Evolutionary conservation across 2,329 filamentous ascomycete species (phyloP), one percentile per base, ranked within the genome.

Genomic region (Fusarium transvaalense): DNA sequence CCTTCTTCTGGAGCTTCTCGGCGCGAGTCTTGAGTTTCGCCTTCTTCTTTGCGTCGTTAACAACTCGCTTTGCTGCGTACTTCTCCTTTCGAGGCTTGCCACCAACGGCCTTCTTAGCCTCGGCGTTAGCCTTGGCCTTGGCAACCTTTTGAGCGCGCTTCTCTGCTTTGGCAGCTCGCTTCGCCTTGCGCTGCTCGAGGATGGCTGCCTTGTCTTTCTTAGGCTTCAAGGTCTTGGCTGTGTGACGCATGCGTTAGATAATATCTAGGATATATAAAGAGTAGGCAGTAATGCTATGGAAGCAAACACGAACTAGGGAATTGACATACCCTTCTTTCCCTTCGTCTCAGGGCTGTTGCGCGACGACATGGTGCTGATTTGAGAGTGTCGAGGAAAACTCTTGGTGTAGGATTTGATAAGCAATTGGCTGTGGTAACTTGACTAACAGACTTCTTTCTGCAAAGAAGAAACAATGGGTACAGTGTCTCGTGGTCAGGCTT

Each of bases 11-110:
- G 5, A 74, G 76, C 69, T 81, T 81, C 14, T 80, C 77, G 32
- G 80, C 79, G 29, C 79, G 79, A n/a, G 64, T 63, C 25, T 80
- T 76, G 50, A 83, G 68, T 21, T 78, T 78, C 50, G 75, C 71
- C 38, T 77, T 78, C 47, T 76, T 78, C 76, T 80, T 82, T 64
- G 82, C 80, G 10, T 75, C 66, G 68, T 81, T 81, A 48, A 45
- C 61, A n/a, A 69, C 64, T 55, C 75, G 75, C 41, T 71, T 73
- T 13, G 69, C 39, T 47, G 39, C 64, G 7, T 38, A 43, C 41
- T 51, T 63, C 51, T 78, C 57, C 71, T 65, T 64, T 57, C 68
- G 78, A 39, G 76, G 69, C 66, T 76, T 79, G 17, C 41, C 39
- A 7, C 56, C 57, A 42, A 64, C 68, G 14, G 64, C 76, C 75